Conservation (phyloP, 1,284 basidiomycete genomes). For the Exobasidium rhododendri region DNA sequence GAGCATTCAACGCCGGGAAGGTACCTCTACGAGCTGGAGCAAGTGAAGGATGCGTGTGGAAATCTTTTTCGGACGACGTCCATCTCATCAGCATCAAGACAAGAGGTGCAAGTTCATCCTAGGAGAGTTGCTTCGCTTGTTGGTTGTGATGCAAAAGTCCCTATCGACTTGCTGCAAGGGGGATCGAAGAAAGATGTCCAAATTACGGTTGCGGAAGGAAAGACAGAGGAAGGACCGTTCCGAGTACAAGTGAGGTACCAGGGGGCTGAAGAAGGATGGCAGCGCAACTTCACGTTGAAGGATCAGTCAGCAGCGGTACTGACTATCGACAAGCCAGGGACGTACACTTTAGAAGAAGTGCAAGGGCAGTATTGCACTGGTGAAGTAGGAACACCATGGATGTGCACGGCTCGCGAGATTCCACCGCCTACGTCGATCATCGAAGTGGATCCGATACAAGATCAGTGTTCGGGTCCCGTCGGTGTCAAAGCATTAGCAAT, state of each 20-base stretch:
- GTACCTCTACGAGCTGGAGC: constrained; percentile 37
- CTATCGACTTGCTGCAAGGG: constrained; percentile 68
- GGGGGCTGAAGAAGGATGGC: constrained; percentile 26
- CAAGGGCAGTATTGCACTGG: constrained; percentile 67
- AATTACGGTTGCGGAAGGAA: constrained; percentile 26
- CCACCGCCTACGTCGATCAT: constrained; percentile 77
- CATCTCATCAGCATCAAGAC: constrained; percentile 24
- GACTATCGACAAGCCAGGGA: constrained; percentile 64
- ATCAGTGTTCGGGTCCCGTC: constrained; percentile 79
- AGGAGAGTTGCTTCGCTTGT: constrained; percentile 72
- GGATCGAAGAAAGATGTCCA: constrained; percentile 13
- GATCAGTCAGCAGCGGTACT: constrained; percentile 11
- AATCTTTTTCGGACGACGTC: constrained; percentile 23
- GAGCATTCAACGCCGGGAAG: constrained; percentile 35
- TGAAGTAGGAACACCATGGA: constrained; percentile 42
- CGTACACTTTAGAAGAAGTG: constrained; percentile 72
- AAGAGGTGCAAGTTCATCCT: constrained; percentile 71
- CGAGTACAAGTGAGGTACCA: constrained; percentile 9
- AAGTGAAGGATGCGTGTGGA: constrained; percentile 49
- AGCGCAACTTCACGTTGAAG: constrained; percentile 22
- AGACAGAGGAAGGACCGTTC: background rate
- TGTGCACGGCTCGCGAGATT: constrained; percentile 54
- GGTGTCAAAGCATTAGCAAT: constrained; percentile 83
- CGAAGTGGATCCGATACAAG: constrained; percentile 83
- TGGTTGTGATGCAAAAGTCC: constrained; percentile 69